phyloP scores from a whole-genome alignment of 306 rosid genomes.

The Luffa aegyptiaca region DNA sequence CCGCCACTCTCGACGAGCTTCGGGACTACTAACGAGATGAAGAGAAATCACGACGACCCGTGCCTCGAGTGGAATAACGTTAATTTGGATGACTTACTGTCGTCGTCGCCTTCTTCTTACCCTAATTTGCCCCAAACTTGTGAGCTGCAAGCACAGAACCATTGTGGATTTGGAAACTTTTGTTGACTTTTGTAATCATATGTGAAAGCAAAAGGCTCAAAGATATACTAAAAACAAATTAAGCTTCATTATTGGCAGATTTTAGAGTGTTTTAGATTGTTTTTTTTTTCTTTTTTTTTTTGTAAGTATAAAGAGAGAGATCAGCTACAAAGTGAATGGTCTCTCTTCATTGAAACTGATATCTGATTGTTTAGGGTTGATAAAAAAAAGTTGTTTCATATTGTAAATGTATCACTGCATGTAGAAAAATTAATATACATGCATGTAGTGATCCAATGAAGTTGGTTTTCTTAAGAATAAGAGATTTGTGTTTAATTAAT shows the following conservation, averaged over 20 bases:
- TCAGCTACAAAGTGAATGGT: constrained; percentile 1
- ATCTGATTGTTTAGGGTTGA: neutral
- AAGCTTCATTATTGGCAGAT: neutral
- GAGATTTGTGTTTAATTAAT: neutral
- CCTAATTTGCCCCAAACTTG: neutral
- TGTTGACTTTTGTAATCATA: neutral
- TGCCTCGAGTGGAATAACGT: neutral
- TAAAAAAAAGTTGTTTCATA: neutral
- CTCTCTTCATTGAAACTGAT: neutral
- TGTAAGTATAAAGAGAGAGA: constrained; percentile 3
- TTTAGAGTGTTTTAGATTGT: neutral
- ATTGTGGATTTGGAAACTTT: neutral
- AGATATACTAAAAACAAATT: neutral
- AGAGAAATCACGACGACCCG: neutral
- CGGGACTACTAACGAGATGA: neutral
- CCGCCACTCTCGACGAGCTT: constrained; percentile 21
- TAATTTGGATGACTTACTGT: neutral
- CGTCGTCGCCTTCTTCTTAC: neutral
- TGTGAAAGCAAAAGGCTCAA: neutral
- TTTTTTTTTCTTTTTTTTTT: neutral
- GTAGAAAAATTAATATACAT: neutral
- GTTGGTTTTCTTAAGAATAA: neutral
- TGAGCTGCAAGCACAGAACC: neutral
- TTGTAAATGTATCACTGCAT: constrained; percentile 8
- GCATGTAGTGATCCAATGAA: constrained; percentile 8